Evolutionary conservation across 2,329 filamentous ascomycete genomes (phyloP).

Genomic region (Fonsecaea nubica): DNA sequence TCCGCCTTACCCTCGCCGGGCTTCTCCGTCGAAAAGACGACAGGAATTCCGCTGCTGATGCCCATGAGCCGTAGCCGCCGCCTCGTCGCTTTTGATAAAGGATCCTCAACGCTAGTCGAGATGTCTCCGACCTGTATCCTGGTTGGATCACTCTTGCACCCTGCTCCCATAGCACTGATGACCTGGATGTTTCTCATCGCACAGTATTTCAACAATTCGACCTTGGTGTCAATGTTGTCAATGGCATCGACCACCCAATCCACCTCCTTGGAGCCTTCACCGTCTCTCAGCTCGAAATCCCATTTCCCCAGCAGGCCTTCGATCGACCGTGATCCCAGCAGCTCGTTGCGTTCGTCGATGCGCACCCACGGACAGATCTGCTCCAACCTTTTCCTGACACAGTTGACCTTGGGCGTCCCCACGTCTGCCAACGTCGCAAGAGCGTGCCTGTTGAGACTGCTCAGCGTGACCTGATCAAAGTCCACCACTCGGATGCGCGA

Average conservation of each 20-base stretch:
- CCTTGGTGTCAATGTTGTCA: slow-evolving; percentile 97
- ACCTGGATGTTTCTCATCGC: slow-evolving; percentile 77
- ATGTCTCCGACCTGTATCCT: slow-evolving; percentile 91
- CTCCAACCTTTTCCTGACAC: slow-evolving; percentile 77
- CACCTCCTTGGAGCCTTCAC: slow-evolving; percentile 59
- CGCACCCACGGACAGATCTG: slow-evolving; percentile 90
- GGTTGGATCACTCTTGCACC: slow-evolving; percentile 87
- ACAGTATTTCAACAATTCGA: slow-evolving; percentile 87
- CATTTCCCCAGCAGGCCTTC: slow-evolving; percentile 71
- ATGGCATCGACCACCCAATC: slow-evolving; percentile 97
- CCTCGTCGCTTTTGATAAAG: slow-evolving; percentile 82
- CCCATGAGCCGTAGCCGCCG: slow-evolving; percentile 77
- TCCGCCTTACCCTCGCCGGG: slow-evolving; percentile 89
- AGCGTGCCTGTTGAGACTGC: slow-evolving; percentile 92
- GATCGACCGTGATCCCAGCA: slow-evolving; percentile 75
- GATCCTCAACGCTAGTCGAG: slow-evolving; percentile 83
- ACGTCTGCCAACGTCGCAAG: slow-evolving; percentile 94
- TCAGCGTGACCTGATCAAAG: slow-evolving; percentile 96
- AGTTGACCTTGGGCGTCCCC: slow-evolving; percentile 88
- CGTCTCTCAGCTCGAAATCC: slow-evolving; percentile 60
- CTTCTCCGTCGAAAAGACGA: slow-evolving; percentile 91
- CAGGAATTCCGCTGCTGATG: slow-evolving; percentile 83
- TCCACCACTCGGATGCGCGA: slow-evolving; percentile 88
- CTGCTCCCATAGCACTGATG: slow-evolving; percentile 94
- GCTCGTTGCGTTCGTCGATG: slow-evolving; percentile 84